Percentiles rank a stretch among this genome's conserved stretches.
phyloP scores from a whole-genome alignment of 768 basidiomycete genomes.

The Exidia glandulosa region DNA sequence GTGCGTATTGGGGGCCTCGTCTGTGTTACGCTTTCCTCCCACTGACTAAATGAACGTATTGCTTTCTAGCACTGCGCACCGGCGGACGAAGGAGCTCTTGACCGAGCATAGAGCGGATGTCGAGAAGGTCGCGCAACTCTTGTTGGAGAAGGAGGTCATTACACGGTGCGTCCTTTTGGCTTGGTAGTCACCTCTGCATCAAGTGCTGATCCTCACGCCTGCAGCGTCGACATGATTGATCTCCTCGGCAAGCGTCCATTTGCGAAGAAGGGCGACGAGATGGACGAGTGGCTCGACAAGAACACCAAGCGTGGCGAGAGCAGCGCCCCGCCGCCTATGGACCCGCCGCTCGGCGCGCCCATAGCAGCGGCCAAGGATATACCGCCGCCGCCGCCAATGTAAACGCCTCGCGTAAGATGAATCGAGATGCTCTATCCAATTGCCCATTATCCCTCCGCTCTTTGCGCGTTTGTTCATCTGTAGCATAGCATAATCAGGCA shows the following conservation, averaged over 20 bases:
- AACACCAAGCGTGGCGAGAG: constrained; percentile 23
- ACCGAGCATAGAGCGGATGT: constrained; percentile 76
- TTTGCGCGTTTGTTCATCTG: no score
- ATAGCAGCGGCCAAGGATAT: constrained; percentile 1
- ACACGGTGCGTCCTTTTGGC: constrained; percentile 50
- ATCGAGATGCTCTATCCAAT: no score
- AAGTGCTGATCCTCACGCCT: constrained; percentile 1
- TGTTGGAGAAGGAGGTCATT: constrained; percentile 93
- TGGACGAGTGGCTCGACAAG: constrained; percentile 96
- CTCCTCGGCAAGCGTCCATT: constrained; percentile 80
- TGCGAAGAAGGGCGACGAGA: constrained; percentile 68
- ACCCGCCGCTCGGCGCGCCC: background rate
- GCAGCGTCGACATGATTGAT: constrained; percentile 77
- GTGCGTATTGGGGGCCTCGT: constrained; percentile 19
- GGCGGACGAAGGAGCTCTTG: constrained; percentile 71
- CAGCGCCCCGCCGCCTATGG: constrained; percentile 2
- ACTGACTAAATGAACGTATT: no score
- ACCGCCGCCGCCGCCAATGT: no score
- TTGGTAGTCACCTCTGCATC: background rate
- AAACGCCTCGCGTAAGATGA: no score
- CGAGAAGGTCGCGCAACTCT: constrained; percentile 81
- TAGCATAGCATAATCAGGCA: no score
- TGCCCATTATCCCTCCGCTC: no score
- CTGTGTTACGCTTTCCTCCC: background rate
- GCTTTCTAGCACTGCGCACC: constrained; percentile 53